These are phyloP conservation scores for Lachnellula suecica DNA, from an alignment of 2,329 filamentous ascomycete species.

Conservation along the genomic window DNA sequence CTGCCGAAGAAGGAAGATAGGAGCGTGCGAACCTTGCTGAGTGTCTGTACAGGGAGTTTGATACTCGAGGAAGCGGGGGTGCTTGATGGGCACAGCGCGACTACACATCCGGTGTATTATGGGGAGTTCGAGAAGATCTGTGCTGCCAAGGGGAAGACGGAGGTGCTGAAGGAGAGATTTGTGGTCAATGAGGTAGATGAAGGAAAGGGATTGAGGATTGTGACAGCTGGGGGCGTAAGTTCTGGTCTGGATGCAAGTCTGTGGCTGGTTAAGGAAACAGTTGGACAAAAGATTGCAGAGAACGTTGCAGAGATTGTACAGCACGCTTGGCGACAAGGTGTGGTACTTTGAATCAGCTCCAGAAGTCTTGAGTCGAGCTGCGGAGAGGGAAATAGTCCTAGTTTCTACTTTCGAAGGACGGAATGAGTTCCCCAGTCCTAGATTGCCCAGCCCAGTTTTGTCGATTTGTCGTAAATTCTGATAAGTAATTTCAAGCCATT, in stretches of 20 bases:
- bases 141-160: slow-evolving; percentile 3
- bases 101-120: slow-evolving; percentile 75
- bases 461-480: no score
- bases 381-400: not conserved
- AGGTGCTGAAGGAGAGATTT: slow-evolving; percentile 15
- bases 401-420: not conserved
- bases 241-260: slow-evolving; percentile 78
- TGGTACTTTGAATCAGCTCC: slow-evolving; percentile 11
- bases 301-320: slow-evolving; percentile 74
- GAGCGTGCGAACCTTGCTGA: slow-evolving; percentile 75
- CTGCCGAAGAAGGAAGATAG: slow-evolving; percentile 73
- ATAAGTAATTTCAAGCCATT: no score
- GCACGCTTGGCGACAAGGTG: slow-evolving; percentile 77
- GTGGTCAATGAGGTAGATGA: slow-evolving; percentile 14
- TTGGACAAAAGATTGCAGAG: slow-evolving; percentile 70
- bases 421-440: no score
- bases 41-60: slow-evolving; percentile 74
- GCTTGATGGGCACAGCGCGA: slow-evolving; percentile 73
- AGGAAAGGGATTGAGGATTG: slow-evolving; percentile 55
- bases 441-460: no score
- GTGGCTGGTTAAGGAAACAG: slow-evolving; percentile 78
- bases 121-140: slow-evolving; percentile 53
- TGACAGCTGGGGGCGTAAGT: slow-evolving; percentile 76
- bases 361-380: not conserved
- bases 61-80: slow-evolving; percentile 74